phyloP scores from a whole-genome alignment of 257 asterid species.

The Jasminum sambac region DNA sequence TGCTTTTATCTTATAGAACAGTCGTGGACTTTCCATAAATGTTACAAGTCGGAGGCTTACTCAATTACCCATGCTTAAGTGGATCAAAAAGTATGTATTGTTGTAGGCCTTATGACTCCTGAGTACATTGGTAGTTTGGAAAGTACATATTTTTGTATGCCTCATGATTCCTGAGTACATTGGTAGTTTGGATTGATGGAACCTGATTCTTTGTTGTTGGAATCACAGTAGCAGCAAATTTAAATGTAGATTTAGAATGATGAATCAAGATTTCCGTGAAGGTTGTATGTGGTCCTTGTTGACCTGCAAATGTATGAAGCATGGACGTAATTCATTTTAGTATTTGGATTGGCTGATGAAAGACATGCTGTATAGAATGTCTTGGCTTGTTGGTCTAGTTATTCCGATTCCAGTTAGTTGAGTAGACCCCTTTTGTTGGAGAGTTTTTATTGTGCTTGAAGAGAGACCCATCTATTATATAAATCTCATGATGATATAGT shows the following conservation, averaged over 20 bases:
- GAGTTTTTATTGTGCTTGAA: not conserved
- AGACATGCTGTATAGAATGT: not conserved
- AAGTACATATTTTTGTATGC: not conserved
- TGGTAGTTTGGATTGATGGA: not conserved
- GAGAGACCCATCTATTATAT: not conserved
- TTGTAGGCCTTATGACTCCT: not conserved
- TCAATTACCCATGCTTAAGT: not conserved
- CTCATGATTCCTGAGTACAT: not conserved
- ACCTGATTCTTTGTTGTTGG: not conserved
- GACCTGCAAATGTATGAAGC: constrained; percentile 7
- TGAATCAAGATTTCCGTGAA: not conserved
- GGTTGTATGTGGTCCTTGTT: not conserved
- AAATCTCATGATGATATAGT: not conserved
- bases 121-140: not conserved
- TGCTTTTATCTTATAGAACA: not conserved
- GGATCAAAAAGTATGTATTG: not conserved
- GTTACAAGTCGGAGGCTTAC: not conserved
- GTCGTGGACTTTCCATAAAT: not conserved
- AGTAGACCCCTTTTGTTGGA: not conserved
- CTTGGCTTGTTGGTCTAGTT: not conserved
- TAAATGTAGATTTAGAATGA: not conserved
- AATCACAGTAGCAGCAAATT: not conserved
- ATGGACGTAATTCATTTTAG: not conserved
- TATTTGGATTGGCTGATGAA: not conserved
- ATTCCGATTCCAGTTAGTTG: not conserved